These are phyloP conservation scores for Exophiala dermatitidis DNA, from an alignment of 2,329 filamentous ascomycete genomes.

Conservation along the genomic window DNA sequence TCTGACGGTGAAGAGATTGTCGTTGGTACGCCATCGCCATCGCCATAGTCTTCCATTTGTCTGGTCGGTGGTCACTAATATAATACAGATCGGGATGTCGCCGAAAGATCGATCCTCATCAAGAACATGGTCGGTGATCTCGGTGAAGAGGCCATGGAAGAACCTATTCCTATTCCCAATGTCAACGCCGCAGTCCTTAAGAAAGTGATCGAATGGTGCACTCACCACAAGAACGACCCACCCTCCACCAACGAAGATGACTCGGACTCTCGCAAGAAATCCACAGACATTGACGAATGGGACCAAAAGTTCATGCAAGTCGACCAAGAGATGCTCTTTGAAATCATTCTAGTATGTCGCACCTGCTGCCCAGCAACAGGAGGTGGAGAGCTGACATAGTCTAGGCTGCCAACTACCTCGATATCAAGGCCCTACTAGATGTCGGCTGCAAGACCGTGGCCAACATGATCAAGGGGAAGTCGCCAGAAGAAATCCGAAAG, in stretches of 20 bases:
- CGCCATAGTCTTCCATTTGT: not conserved
- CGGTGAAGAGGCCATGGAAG: slow-evolving; percentile 54
- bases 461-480: slow-evolving; percentile 99
- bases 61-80: not conserved
- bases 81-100: slow-evolving; percentile 65
- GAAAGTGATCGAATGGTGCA: slow-evolving; percentile 98
- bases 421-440: slow-evolving; percentile 96
- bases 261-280: slow-evolving; percentile 91
- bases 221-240: slow-evolving; percentile 87
- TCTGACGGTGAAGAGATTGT: slow-evolving; percentile 45
- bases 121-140: slow-evolving; percentile 98
- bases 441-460: slow-evolving; percentile 99
- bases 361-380: not conserved
- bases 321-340: slow-evolving; percentile 98
- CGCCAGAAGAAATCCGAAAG: slow-evolving; percentile 96
- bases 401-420: slow-evolving; percentile 85
- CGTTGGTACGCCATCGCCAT: slow-evolving; percentile 41
- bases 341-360: slow-evolving; percentile 69
- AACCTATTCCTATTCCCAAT: slow-evolving; percentile 83
- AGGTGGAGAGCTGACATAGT: not conserved
- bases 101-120: slow-evolving; percentile 87
- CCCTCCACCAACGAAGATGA: slow-evolving; percentile 78
- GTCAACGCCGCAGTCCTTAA: slow-evolving; percentile 84
- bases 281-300: slow-evolving; percentile 98
- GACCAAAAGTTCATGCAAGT: slow-evolving; percentile 99